phyloP scores from a whole-genome alignment of 2,329 filamentous ascomycete species.

The Microdochium nivale region DNA sequence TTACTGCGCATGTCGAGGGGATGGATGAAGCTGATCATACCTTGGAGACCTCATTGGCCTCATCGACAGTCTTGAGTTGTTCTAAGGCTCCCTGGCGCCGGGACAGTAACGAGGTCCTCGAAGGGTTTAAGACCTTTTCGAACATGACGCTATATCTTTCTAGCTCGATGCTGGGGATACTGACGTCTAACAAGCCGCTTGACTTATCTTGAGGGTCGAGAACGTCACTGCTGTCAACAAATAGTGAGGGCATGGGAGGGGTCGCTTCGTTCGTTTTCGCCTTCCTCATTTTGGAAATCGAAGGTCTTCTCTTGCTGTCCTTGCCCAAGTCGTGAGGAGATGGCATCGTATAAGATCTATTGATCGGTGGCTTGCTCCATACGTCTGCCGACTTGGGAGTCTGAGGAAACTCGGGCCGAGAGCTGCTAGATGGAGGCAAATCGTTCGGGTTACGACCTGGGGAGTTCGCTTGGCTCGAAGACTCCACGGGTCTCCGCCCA shows the following conservation, averaged over 20 bases:
- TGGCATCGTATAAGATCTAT: not conserved
- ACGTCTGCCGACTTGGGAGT: not conserved
- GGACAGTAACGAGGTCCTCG: constrained; percentile 35
- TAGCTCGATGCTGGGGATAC: constrained; percentile 72
- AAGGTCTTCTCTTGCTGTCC: not conserved
- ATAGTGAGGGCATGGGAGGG: not conserved
- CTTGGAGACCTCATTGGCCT: constrained; percentile 15
- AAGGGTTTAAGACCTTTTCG: constrained; percentile 55
- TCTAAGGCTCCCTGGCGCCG: constrained; percentile 52
- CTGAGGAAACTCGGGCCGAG: not conserved
- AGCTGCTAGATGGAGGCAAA: not conserved
- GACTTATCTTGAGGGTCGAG: constrained; percentile 9
- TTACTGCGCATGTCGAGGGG: too few species aligned
- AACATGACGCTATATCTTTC: constrained; percentile 97
- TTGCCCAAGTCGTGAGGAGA: not conserved
- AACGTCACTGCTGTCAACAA: constrained; percentile 6
- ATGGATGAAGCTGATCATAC: not conserved
- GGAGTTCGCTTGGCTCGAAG: constrained; percentile 4
- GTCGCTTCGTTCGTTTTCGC: not conserved
- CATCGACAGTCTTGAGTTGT: constrained; percentile 45
- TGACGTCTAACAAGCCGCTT: constrained; percentile 51
- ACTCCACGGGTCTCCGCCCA: constrained; percentile 30
- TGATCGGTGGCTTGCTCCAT: not conserved
- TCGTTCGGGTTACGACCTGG: not conserved
- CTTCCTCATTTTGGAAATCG: not conserved